phyloP scores from a whole-genome alignment of 2,329 filamentous ascomycete genomes.

The Cladophialophora bantiana region DNA sequence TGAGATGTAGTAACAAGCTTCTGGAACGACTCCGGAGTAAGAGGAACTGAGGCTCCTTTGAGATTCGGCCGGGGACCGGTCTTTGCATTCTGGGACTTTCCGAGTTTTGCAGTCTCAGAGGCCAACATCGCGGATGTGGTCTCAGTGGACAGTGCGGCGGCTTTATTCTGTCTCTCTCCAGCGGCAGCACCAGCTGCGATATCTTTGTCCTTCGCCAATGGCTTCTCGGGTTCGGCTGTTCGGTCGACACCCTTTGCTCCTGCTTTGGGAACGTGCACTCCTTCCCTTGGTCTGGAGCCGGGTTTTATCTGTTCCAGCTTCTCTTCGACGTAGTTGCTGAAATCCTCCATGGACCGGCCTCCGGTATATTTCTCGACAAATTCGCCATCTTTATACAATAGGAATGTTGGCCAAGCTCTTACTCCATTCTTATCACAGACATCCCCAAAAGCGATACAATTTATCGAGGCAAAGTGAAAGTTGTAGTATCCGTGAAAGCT shows the following conservation, averaged over 20 bases:
- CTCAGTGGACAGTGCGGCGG: constrained; percentile 45
- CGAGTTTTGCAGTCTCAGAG: constrained; percentile 48
- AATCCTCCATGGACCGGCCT: constrained; percentile 67
- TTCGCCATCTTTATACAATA: constrained; percentile 80
- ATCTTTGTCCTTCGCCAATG: constrained; percentile 53
- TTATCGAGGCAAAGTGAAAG: constrained; percentile 84
- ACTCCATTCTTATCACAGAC: constrained; percentile 75
- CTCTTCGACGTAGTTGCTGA: constrained; percentile 77
- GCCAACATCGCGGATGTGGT: constrained; percentile 43
- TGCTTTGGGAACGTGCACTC: constrained; percentile 72
- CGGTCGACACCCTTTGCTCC: constrained; percentile 65
- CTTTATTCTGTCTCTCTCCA: constrained; percentile 52
- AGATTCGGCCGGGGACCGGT: constrained; percentile 69
- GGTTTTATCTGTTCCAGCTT: constrained; percentile 79
- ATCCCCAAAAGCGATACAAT: constrained; percentile 84
- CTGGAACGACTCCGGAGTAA: constrained; percentile 87
- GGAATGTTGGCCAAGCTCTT: constrained; percentile 75
- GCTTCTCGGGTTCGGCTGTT: constrained; percentile 47
- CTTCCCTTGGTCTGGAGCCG: constrained; percentile 74
- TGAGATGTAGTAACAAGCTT: constrained; percentile 82
- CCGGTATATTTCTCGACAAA: constrained; percentile 69
- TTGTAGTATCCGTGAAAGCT: constrained; percentile 84
- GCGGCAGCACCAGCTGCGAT: constrained; percentile 48
- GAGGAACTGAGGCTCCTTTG: constrained; percentile 73
- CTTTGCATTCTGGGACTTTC: constrained; percentile 61